Evolutionary conservation across 2,329 filamentous ascomycete genomes (phyloP), one percentile per base, ranked within the genome.

Genomic region (Diaporthe citriasiana): DNA sequence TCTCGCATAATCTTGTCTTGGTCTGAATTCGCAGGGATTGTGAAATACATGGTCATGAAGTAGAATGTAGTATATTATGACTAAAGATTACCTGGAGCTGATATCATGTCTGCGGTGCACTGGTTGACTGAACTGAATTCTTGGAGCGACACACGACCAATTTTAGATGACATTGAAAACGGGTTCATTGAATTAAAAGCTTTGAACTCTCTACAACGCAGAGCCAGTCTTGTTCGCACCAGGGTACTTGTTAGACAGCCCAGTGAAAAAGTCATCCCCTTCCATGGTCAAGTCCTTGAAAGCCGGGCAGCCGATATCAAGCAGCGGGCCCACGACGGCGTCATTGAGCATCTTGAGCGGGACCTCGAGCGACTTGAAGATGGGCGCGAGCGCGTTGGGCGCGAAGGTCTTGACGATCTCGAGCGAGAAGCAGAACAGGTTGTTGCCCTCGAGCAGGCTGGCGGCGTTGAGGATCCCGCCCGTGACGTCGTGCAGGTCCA

Each of bases 381-480:
- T 40, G 1, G 81, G 81, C 3, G 81, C 82, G 1, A 87, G 74
- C 0, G 85, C 77, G 78, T 87, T 86, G 1, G 87, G 87, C 0
- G 84, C 79, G 5, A 77, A 82, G 8, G 83, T 82, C 76, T 83
- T 79, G n/a, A 83, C 79, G 17, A 82, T 77, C 68, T 88, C 82
- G 42, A 82, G 77, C 17, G 79, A 76, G 68, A 82, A 82, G 76
- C 84, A 86, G 13, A 82, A 72, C 6, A 84, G 77, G 55, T 84
- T 85, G 73, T 83, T 83, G 13, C 75, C 77, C 68, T 81, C 76
- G 17, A 76, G 74, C 51, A 81, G 66, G 22, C 69, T 77, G 25
- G 65, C 50, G 10, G 71, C 47, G 68, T 78, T 78, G 72, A 77
- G 78, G 15, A 79, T 74, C 5, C 80, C 79, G 33, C 78, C 79